Base-by-base conservation (phyloP, 1,139 yeast species). In the Casaregolazyma lundiana region DNA sequence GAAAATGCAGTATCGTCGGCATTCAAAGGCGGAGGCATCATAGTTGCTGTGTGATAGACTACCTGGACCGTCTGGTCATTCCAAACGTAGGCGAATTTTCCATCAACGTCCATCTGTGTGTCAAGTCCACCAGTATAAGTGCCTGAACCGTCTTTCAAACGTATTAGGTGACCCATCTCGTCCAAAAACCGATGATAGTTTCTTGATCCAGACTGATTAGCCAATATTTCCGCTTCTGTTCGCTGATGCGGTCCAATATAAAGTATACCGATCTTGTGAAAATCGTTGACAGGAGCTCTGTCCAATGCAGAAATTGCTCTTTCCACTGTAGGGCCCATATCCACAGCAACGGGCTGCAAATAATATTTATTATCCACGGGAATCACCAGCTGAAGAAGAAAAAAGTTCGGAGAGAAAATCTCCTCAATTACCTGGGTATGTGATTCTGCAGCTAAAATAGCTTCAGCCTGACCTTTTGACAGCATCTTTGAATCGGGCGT, bases 81-180 rank as follows among this genome's bases (percentile, higher is more conserved):
- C 89, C 92, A 85, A 44, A 79, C 78, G 47, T 84, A 69, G 0
- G 95, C 87, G 59, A 69, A 83, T 50, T 83, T 81, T 3, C 96
- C 96, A 66, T 86, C 96, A 21, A 72, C 62, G 53, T 81, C 81
- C 51, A 73, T 74, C 46, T 75, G 81, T 0, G 80, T 80, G 54
- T 87, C 95, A 38, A 88, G 69, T 0, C 96, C 96, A 16, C 95
- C 96, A 29, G 81, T 79, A 57, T 86, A 87, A 16, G 80, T 72
- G 35, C 74, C 71, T 26, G 69, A 68, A 50, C 81, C 78, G 8
- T 72, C 75, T 50, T 76, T 76, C 44, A 88, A 68, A 45, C 73
- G 67, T 15, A 84, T 73, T 46, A 84, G 64, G 9, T 67, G 61
- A 0, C 96, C 96, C 52, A 88, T 65, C 0, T 70, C 67, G 7